A percentile compares a stretch with the other conserved stretches of the same genome.
These are phyloP conservation scores for Mrakia blollopis DNA, from an alignment of 768 basidiomycete genomes.

Conservation along the genomic window DNA sequence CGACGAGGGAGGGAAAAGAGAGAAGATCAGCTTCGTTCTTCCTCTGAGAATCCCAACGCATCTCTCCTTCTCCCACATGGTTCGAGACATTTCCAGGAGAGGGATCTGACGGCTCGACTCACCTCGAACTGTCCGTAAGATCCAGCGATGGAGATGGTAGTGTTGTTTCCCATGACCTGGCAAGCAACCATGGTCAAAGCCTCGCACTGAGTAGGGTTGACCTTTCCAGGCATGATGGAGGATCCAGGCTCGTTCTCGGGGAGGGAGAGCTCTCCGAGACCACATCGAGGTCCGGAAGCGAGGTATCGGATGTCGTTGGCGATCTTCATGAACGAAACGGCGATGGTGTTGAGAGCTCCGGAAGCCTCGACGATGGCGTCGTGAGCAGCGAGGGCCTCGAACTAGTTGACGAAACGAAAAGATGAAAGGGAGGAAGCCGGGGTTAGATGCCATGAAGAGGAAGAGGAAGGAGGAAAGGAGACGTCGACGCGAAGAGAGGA, in stretches of 20 bases:
- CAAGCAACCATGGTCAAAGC: conserved; percentile 98
- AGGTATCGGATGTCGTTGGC: conserved; percentile 98
- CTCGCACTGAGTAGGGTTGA: conserved; percentile 99
- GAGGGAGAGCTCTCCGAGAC: conserved; percentile 85
- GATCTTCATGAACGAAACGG: conserved; percentile 98
- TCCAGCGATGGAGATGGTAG: conserved; percentile 82
- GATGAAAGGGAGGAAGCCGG: not conserved
- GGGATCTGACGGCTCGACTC: conserved; percentile 35
- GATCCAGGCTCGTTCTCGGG: conserved; percentile 99
- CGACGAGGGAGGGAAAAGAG: not conserved
- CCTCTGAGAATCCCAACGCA: too few species aligned
- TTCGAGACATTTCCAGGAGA: too few species aligned
- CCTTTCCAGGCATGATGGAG: conserved; percentile 99
- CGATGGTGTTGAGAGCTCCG: conserved; percentile 90
- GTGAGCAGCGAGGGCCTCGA: conserved; percentile 95
- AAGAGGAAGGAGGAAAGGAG: not conserved
- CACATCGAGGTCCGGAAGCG: conserved; percentile 94
- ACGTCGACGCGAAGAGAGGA: not conserved
- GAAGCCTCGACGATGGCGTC: conserved; percentile 97
- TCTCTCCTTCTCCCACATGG: too few species aligned
- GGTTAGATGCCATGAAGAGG: not conserved
- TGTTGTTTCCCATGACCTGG: conserved; percentile 97
- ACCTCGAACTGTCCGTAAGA: conserved; percentile 97
- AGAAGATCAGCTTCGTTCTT: not conserved
- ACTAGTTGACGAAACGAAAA: conserved; percentile 51